These are phyloP conservation scores for Apiospora phragmitis DNA, from an alignment of 2,329 filamentous ascomycete genomes.

Conservation along the genomic window DNA sequence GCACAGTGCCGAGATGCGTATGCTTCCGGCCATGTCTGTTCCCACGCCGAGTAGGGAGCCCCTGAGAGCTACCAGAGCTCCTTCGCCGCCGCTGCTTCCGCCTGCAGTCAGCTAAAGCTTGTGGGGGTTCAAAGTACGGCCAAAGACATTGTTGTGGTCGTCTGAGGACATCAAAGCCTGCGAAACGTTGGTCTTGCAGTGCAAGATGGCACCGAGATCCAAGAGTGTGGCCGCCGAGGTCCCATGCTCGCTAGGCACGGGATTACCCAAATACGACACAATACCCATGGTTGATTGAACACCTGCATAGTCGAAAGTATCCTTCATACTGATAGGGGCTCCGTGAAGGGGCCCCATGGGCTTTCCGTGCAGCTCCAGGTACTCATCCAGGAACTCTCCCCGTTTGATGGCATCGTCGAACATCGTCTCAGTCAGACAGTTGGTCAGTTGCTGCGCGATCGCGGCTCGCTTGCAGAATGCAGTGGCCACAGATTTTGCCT, in stretches of 20 bases:
- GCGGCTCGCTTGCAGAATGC: conserved; percentile 24
- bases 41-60: background rate
- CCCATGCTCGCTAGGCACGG: background rate
- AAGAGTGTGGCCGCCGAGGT: background rate
- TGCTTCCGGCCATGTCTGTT: background rate
- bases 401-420: conserved; percentile 35
- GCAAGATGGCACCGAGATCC: background rate
- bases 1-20: background rate
- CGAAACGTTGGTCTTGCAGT: background rate
- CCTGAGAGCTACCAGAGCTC: background rate
- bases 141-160: background rate
- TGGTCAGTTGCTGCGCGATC: conserved; percentile 30
- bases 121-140: background rate
- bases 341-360: conserved; percentile 36
- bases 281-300: background rate
- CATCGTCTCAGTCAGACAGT: conserved; percentile 38
- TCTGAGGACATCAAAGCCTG: background rate
- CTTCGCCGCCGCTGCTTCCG: background rate
- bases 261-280: background rate
- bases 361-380: background rate
- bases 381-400: conserved; percentile 16
- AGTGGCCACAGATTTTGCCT: conserved; percentile 15
- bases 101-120: background rate
- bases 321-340: conserved; percentile 38
- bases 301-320: conserved; percentile 14